These are phyloP conservation scores for Phlyctochytrium planicorne DNA, from an alignment of 192 early-diverging fungal genomes.

Conservation along the genomic window DNA sequence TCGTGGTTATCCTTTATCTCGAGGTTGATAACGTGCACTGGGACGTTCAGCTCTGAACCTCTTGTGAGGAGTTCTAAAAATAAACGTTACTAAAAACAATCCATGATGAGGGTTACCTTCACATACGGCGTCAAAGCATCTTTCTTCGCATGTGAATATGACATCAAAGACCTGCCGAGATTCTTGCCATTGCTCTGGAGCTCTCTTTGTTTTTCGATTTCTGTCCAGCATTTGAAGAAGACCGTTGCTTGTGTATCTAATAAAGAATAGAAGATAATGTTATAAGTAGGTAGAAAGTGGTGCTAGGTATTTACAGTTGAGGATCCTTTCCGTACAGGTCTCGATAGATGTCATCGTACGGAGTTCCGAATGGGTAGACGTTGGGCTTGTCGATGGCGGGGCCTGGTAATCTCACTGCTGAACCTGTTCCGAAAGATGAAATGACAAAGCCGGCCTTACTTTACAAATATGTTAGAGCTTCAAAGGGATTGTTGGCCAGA, in stretches of 20 bases:
- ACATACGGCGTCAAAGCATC: conserved; percentile 89
- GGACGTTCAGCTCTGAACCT: conserved; percentile 60
- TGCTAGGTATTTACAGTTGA: conserved; percentile 50
- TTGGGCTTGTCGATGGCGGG: conserved; percentile 84
- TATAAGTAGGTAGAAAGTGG: neutral
- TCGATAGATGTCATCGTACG: conserved; percentile 85
- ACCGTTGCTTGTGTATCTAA: conserved; percentile 83
- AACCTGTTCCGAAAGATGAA: conserved; percentile 88
- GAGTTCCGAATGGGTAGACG: conserved; percentile 88
- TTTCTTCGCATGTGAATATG: conserved; percentile 94
- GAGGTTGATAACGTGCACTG: conserved; percentile 90
- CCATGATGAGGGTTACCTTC: conserved; percentile 60
- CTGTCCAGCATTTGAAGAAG: conserved; percentile 88
- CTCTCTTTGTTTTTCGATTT: conserved; percentile 87
- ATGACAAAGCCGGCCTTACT: conserved; percentile 75
- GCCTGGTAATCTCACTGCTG: conserved; percentile 84
- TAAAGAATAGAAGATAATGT: conserved; percentile 9
- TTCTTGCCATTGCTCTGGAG: conserved; percentile 88
- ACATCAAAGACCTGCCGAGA: conserved; percentile 76
- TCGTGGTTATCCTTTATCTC: conserved; percentile 95
- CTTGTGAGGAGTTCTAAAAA: conserved; percentile 71
- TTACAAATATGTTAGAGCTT: conserved; percentile 10
- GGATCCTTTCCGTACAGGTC: conserved; percentile 74
- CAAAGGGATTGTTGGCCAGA: too few species aligned
- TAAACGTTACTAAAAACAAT: conserved; percentile 7